Conservation (phyloP, 768 basidiomycete species). For the Tulasnella sp. region DNA sequence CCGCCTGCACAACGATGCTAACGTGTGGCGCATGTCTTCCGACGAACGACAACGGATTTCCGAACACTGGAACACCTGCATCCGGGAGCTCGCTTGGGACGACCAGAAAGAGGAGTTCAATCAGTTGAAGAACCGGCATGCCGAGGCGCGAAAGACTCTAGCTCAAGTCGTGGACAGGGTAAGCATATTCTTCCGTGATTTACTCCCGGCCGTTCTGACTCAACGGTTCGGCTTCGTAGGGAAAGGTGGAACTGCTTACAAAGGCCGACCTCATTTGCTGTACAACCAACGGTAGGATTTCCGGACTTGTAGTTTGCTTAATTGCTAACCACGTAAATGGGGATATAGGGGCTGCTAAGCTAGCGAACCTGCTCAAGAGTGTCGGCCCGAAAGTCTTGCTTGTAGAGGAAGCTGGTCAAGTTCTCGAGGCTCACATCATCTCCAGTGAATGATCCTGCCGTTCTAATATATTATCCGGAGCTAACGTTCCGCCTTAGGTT, state of each 20-base stretch:
- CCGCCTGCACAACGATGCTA: constrained; percentile 38
- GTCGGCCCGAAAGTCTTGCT: constrained; percentile 58
- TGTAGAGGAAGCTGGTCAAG: constrained; percentile 80
- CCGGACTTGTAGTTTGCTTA: too few species aligned
- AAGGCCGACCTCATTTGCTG: constrained; percentile 64
- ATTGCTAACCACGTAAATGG: too few species aligned
- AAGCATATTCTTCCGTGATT: too few species aligned
- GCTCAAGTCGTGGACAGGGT: too few species aligned
- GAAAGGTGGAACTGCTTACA: constrained; percentile 51
- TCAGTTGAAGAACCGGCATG: constrained; percentile 40
- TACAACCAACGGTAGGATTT: constrained; percentile 64
- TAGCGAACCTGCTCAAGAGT: constrained; percentile 56
- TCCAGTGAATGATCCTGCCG: constrained; percentile 31
- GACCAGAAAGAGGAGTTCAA: constrained; percentile 44
- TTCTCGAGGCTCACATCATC: constrained; percentile 72
- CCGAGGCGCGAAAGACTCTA: constrained; percentile 42
- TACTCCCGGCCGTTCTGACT: too few species aligned
- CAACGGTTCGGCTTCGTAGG: constrained; percentile 39
- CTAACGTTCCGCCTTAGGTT: too few species aligned
- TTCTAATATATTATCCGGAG: too few species aligned
- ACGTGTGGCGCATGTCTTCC: constrained; percentile 54
- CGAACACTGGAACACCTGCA: constrained; percentile 46
- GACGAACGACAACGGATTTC: constrained; percentile 49
- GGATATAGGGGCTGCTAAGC: constrained; percentile 57
- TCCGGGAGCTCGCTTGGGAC: constrained; percentile 37